Base-by-base conservation (phyloP, 2,329 filamentous ascomycete species). In the Monosporascus sp. region DNA sequence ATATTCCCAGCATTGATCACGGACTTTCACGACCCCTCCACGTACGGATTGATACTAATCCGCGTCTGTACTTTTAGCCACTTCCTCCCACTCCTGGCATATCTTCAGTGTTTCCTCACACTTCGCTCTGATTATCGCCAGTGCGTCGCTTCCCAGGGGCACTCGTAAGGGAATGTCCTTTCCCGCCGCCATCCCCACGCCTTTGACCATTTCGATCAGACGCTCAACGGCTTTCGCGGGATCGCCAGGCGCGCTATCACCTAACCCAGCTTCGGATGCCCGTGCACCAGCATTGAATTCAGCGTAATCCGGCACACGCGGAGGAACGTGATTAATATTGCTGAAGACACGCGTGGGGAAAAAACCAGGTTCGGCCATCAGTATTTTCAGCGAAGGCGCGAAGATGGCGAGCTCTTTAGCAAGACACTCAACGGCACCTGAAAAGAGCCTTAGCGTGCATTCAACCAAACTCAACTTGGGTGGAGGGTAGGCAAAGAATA, bases 131-230 rank as follows among this genome's bases (percentile, higher is more conserved):
- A 84, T 73, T 5, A 57, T 67, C 1, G 62, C 62, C 76, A 82
- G 0, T 77, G 24, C 77, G 65, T 83, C 80, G 0, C 70, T 78
- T 0, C 80, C 80, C 11, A 84, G 68, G 0, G 79, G 71, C 15
- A 79, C 72, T 31, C 80, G 68, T 7, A 83, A 58, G 3, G 80
- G 81, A 2, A 70, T 31, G 0, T 44, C 50, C 45, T 53, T 68
- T 0, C 68, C 69, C 2, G 55, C 60, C 1, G 58, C 67, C n/a
- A 66, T 50, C 0, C 67, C 68, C 3, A 76, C 77, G 15, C 80
- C 72, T 14, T 77, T 70, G 1, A 77, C 79, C 17, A 84, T 60
- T 50, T 83, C 76, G 58, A 82, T 80, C 68, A 82, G 80, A 25
- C 24, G 0, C 72, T 72, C 66, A 1, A 75, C 77, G 78, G 45